Base-by-base conservation (phyloP, 768 basidiomycete genomes). In the Amyloporia xantha region DNA sequence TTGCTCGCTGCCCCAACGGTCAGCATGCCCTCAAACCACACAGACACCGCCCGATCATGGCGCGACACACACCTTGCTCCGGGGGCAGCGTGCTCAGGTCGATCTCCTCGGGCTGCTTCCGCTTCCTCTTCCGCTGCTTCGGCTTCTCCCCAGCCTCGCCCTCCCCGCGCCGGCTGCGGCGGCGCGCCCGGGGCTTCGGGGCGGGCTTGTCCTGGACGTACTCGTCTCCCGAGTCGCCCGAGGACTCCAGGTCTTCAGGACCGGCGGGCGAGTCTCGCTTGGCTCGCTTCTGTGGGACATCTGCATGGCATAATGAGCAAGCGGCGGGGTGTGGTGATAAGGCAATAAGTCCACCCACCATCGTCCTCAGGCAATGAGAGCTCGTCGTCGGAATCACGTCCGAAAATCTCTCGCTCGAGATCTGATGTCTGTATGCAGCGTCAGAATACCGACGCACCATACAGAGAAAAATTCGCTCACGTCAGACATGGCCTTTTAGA, bases 321-420 rank as follows among this genome's bases (percentile, higher is more conserved):
- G n/a, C n/a, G n/a, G n/a, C n/a, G n/a, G n/a, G n/a, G n/a, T n/a
- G n/a, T n/a, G n/a, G n/a, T n/a, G n/a, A n/a, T n/a, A n/a, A n/a
- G n/a, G 36, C 23, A 28, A 57, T 43, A 50, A 59, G 47, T n/a
- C n/a, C n/a, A 47, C 54, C 41, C 61, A 76, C 75, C 73, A n/a
- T 77, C 80, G 30, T 87, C 84, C 85, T 50, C 51, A 11, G 82
- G 82, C 7, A 81, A 80, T 0, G 88, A 91, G 7, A 91, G 78
- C 53, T 94, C 91, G 2, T 89, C 90, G 58, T 86, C 86, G 15
- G 82, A 84, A 33, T 85, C 85, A 11, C 36, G 50, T 52, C 86
- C 89, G 60, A 91, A 92, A 49, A 91, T 38, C n/a, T 26, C 41
- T n/a, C 41, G 41, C 48, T 49, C 48, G 24, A 49, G 30, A 20